Evolutionary conservation across 305 asterid genomes (phyloP).

Genomic region (Nicotiana rustica): DNA sequence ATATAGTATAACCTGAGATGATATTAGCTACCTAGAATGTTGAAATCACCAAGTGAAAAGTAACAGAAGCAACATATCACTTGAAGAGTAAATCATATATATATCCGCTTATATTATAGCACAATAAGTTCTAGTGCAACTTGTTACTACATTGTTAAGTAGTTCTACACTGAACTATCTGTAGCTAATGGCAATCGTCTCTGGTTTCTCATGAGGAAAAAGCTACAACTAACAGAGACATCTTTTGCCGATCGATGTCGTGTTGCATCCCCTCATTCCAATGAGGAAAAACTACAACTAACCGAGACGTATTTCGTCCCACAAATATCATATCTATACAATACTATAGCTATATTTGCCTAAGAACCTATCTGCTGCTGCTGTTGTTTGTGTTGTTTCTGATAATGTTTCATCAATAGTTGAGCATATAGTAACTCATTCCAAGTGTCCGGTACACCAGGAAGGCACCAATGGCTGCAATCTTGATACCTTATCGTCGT

Average conservation of each 20-base stretch:
- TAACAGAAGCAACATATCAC: too few relatives aligned
- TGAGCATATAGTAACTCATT: conserved; percentile 70
- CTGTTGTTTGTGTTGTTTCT: conserved; percentile 26
- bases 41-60: too few relatives aligned
- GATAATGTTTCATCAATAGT: conserved; percentile 51
- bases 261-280: not conserved
- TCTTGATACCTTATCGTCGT: conserved; percentile 59
- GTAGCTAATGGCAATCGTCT: not conserved
- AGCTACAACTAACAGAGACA: not conserved
- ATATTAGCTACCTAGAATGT: too few relatives aligned
- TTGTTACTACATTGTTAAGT: conserved; percentile 3
- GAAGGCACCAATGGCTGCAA: conserved; percentile 91
- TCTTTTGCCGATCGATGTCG: not conserved
- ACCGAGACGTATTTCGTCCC: not conserved
- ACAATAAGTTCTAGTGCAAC: not conserved
- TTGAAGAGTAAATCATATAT: too few relatives aligned
- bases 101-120: not conserved
- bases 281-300: not conserved
- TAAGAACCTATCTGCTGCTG: conserved; percentile 10
- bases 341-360: not conserved
- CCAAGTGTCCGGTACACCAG: conserved; percentile 84
- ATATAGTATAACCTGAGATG: too few relatives aligned
- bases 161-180: not conserved
- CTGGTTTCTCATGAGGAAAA: not conserved
- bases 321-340: not conserved